These are phyloP conservation scores for Cyclotella choctawhatcheeana DNA, from an alignment of 108 stramenopile species.

Conservation along the genomic window DNA sequence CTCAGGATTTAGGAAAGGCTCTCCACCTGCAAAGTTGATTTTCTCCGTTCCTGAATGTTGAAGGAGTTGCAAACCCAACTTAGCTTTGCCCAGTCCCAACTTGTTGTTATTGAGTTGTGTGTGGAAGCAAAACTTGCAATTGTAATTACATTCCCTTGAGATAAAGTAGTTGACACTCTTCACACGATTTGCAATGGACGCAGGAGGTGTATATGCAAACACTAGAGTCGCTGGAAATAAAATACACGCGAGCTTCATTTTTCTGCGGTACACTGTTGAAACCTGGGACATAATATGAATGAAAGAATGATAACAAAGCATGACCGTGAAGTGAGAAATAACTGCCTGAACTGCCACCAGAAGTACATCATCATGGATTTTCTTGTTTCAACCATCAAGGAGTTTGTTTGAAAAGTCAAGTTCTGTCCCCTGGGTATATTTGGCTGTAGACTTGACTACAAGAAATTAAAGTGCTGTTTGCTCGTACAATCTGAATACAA, in stretches of 20 bases:
- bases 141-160: slow-evolving; percentile 40
- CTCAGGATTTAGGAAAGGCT: slow-evolving; percentile 46
- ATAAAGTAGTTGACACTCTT: slow-evolving; percentile 47
- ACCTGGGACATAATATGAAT: no score
- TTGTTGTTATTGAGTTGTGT: slow-evolving; percentile 29
- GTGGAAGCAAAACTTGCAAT: slow-evolving; percentile 44
- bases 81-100: slow-evolving; percentile 18
- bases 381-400: no score
- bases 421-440: no score
- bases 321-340: no score
- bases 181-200: slow-evolving; percentile 12
- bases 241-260: not conserved
- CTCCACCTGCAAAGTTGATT: slow-evolving; percentile 57
- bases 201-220: not conserved
- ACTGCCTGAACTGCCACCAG: no score
- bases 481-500: no score
- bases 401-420: no score
- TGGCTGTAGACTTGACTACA: no score
- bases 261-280: not conserved
- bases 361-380: no score
- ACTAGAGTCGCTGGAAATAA: not conserved
- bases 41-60: slow-evolving; percentile 38
- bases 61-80: slow-evolving; percentile 23
- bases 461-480: no score
- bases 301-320: no score